phyloP scores from a whole-genome alignment of 208 protist genomes.

The Leishmania arabica region DNA sequence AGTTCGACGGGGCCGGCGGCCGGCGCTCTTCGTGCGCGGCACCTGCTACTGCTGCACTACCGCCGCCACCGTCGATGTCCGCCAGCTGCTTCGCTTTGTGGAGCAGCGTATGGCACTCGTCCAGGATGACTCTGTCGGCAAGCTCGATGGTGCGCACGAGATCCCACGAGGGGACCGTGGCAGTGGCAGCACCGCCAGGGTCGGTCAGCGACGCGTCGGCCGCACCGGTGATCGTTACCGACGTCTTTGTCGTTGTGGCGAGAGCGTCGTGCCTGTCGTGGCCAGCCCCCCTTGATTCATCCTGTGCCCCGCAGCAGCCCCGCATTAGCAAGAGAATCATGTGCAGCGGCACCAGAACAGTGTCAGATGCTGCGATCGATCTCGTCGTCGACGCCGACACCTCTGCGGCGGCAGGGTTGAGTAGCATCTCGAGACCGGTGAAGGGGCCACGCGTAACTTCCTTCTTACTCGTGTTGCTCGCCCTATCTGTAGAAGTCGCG shows the following conservation, averaged over 20 bases:
- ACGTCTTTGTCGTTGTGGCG: too few relatives aligned
- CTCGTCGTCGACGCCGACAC: conserved; percentile 9
- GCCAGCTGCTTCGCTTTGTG: not conserved
- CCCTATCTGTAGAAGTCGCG: not conserved
- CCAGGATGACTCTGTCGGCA: conserved; percentile 35
- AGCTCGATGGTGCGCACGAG: conserved; percentile 54
- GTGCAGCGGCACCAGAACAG: conserved; percentile 48
- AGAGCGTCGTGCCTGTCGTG: not conserved
- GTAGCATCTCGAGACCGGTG: conserved; percentile 9
- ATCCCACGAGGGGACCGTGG: conserved; percentile 28
- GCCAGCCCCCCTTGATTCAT: not conserved
- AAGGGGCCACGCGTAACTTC: not conserved
- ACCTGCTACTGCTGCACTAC: not conserved
- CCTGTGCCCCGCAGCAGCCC: conserved; percentile 29
- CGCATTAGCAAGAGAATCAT: conserved; percentile 70
- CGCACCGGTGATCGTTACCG: too few relatives aligned
- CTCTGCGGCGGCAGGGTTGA: conserved; percentile 3
- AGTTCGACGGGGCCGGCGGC: too few relatives aligned
- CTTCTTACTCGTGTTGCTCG: not conserved
- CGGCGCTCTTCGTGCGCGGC: not conserved
- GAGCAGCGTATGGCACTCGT: conserved; percentile 19
- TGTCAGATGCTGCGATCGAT: conserved; percentile 10
- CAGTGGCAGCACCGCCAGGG: not conserved
- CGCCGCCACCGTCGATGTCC: not conserved
- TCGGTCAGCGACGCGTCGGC: not conserved